phyloP scores from a whole-genome alignment of 192 early-diverging fungal genomes.

The Borealophlyctis nickersoniae region DNA sequence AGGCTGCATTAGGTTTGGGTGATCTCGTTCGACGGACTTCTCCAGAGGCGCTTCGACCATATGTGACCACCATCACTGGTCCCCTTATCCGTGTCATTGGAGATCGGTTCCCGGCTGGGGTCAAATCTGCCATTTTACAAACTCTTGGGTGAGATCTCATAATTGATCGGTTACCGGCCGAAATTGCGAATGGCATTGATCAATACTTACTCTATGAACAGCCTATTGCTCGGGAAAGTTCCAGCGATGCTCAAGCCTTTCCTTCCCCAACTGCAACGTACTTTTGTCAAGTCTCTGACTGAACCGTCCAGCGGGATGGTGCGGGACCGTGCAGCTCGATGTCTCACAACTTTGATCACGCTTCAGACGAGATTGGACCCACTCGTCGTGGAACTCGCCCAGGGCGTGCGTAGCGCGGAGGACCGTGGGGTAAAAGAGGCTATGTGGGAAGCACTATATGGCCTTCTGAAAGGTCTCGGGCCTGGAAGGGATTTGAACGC shows the following conservation, averaged over 20 bases:
- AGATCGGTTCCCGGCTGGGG: constrained; percentile 84
- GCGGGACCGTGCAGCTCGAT: constrained; percentile 75
- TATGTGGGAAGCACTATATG: constrained; percentile 72
- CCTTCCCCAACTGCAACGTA: constrained; percentile 96
- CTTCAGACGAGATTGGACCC: constrained; percentile 77
- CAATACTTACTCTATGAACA: no score
- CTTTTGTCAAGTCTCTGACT: constrained; percentile 85
- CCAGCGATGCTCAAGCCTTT: constrained; percentile 91
- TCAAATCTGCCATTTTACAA: constrained; percentile 90
- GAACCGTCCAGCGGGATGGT: constrained; percentile 71
- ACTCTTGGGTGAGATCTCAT: constrained; percentile 61
- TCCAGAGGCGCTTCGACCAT: constrained; percentile 74
- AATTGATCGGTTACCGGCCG: constrained; percentile 9
- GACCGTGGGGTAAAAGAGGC: constrained; percentile 58
- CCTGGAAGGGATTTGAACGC: constrained; percentile 59
- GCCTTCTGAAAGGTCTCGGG: constrained; percentile 54
- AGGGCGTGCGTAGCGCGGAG: constrained; percentile 63
- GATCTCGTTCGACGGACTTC: constrained; percentile 69
- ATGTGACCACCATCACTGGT: constrained; percentile 93
- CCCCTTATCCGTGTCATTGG: constrained; percentile 97
- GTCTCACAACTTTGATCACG: constrained; percentile 67
- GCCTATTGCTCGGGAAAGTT: constrained; percentile 75
- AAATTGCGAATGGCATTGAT: no score
- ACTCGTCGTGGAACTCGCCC: constrained; percentile 68
- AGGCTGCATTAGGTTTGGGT: constrained; percentile 82